phyloP scores from a whole-genome alignment of 192 early-diverging fungal genomes.

The Backusella macrospora region DNA sequence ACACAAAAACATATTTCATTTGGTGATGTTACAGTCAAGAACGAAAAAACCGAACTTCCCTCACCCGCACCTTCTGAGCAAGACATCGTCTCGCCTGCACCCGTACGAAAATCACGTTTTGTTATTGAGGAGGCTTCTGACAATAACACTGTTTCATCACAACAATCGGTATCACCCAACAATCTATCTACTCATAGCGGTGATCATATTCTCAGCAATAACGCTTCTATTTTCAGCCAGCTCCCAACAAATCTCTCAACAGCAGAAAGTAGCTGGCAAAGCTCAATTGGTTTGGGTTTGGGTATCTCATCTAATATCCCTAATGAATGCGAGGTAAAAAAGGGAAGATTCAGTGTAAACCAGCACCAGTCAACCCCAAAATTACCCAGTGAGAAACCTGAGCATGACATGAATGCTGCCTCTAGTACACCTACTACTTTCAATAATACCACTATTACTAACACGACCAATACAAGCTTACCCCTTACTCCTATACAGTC shows the following conservation, averaged over 20 bases:
- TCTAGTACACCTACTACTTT: neutral
- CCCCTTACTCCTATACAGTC: neutral
- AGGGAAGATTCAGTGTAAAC: slow-evolving; percentile 69
- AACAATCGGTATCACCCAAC: slow-evolving; percentile 14
- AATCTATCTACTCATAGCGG: slow-evolving; percentile 14
- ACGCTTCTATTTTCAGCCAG: neutral
- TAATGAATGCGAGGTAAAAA: slow-evolving; percentile 50
- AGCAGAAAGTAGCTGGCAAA: slow-evolving; percentile 5
- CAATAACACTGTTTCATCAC: slow-evolving; percentile 23
- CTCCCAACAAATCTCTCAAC: neutral
- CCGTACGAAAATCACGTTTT: slow-evolving; percentile 32
- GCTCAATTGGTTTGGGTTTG: slow-evolving; percentile 9
- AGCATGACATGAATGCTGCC: neutral
- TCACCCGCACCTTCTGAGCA: slow-evolving; percentile 5
- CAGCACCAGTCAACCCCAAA: slow-evolving; percentile 7
- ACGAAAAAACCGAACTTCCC: neutral
- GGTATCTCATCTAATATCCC: slow-evolving; percentile 19
- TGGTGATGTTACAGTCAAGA: neutral
- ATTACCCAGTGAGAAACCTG: slow-evolving; percentile 1
- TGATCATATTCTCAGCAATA: neutral
- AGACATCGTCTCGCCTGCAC: slow-evolving; percentile 16
- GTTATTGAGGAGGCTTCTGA: slow-evolving; percentile 31
- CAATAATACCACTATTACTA: neutral
- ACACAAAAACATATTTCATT: slow-evolving; percentile 15
- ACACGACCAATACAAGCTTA: neutral